These are phyloP conservation scores for Apophysomyces sp. DNA, from an alignment of 371 early-diverging fungal species.

Conservation along the genomic window DNA sequence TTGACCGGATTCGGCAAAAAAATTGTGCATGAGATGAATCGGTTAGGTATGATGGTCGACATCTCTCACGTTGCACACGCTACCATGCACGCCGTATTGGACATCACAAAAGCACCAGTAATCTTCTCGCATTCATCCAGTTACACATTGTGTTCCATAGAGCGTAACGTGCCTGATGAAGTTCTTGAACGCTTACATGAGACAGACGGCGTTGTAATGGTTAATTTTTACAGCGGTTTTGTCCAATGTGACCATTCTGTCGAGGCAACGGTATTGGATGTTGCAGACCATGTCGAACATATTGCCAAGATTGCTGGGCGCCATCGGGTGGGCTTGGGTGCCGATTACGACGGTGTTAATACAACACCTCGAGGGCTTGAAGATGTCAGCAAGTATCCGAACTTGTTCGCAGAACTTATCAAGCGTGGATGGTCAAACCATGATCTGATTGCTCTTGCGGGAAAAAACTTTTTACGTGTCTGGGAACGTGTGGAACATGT, in stretches of 20 bases:
- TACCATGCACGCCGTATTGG: conserved; percentile 60
- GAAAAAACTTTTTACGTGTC: conserved; percentile 51
- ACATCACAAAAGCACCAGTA: conserved; percentile 57
- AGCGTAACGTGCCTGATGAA: conserved; percentile 69
- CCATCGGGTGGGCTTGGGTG: conserved; percentile 64
- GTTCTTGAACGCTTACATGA: conserved; percentile 49
- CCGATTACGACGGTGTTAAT: conserved; percentile 66
- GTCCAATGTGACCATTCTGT: conserved; percentile 43
- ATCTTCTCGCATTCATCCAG: conserved; percentile 67
- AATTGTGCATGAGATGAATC: conserved; percentile 66
- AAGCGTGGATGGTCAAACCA: conserved; percentile 56
- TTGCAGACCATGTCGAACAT: conserved; percentile 65
- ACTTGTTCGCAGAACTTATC: conserved; percentile 61
- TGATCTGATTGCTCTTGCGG: conserved; percentile 57
- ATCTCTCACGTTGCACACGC: conserved; percentile 64
- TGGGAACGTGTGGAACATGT: conserved; percentile 51
- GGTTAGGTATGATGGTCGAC: conserved; percentile 73
- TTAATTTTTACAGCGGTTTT: conserved; percentile 58
- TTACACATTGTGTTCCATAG: conserved; percentile 48
- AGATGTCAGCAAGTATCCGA: conserved; percentile 66
- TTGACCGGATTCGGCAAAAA: conserved; percentile 57
- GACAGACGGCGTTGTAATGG: conserved; percentile 66
- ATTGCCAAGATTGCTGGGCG: conserved; percentile 55
- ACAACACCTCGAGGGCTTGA: conserved; percentile 55
- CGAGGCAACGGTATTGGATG: conserved; percentile 46